Percentiles rank a stretch among this genome's conserved stretches.
These are phyloP conservation scores for Fusarium sambucinum DNA, from an alignment of 2,329 filamentous ascomycete genomes.

Conservation along the genomic window DNA sequence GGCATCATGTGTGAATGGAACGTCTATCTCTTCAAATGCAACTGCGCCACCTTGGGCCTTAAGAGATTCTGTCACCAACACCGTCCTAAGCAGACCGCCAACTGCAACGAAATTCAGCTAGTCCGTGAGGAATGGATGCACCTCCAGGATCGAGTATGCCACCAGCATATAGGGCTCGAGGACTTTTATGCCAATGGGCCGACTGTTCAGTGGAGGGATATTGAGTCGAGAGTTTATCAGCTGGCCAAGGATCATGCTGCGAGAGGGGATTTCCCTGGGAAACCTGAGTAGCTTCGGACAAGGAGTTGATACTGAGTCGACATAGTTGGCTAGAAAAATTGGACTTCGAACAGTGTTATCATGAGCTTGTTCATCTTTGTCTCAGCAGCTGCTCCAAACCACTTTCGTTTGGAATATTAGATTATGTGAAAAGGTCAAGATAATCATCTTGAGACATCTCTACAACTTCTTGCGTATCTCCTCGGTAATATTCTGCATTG, in stretches of 20 bases:
- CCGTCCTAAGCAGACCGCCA: constrained; percentile 12
- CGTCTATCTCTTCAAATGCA: constrained; percentile 28
- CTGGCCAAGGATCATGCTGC: constrained; percentile 12
- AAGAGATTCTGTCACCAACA: constrained; percentile 31
- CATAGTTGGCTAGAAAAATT: neutral
- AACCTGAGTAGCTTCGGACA: neutral
- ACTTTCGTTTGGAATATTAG: neutral
- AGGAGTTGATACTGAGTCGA: no score
- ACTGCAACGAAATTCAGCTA: constrained; percentile 31
- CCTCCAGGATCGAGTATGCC: constrained; percentile 20
- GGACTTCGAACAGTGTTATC: neutral
- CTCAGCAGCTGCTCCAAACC: neutral
- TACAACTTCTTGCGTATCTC: constrained; percentile 41
- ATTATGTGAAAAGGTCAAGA: no score
- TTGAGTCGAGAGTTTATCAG: constrained; percentile 27
- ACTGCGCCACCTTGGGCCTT: constrained; percentile 17
- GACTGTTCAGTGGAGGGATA: constrained; percentile 17
- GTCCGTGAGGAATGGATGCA: constrained; percentile 31
- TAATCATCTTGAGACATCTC: neutral
- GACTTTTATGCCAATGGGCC: neutral
- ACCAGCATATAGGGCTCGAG: neutral
- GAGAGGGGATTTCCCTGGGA: constrained; percentile 6
- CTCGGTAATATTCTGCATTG: constrained; percentile 44
- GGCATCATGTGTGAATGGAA: constrained; percentile 36
- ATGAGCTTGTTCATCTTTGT: constrained; percentile 1